A percentile compares a stretch with the other conserved stretches of the same genome.
Evolutionary conservation across 78 protist genomes (phyloP).

Genomic region (Dictyostelium intermedium): DNA sequence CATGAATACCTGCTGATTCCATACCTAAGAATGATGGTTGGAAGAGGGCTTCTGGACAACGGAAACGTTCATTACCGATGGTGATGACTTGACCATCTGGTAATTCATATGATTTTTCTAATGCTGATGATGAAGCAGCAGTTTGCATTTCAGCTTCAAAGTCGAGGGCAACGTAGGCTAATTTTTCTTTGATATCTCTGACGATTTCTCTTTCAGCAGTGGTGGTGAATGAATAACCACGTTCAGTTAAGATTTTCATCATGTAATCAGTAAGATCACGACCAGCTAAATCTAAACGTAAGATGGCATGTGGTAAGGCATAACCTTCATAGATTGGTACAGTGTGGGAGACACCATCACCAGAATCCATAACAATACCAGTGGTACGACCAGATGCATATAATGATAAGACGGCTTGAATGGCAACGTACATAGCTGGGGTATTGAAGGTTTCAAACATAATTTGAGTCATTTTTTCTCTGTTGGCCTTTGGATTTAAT

Average conservation of each 20-base stretch:
- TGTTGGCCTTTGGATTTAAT: constrained; percentile 57
- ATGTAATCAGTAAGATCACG: constrained; percentile 90
- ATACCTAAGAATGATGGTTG: constrained; percentile 90
- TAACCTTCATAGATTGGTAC: constrained; percentile 93
- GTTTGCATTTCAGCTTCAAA: constrained; percentile 50
- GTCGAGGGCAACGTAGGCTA: constrained; percentile 34
- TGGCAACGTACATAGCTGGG: constrained; percentile 80
- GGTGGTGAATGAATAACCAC: constrained; percentile 84
- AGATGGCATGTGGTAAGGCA: constrained; percentile 86
- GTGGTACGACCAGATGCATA: constrained; percentile 93
- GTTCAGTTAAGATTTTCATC: constrained; percentile 80
- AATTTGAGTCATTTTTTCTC: constrained; percentile 94
- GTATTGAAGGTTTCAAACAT: constrained; percentile 83
- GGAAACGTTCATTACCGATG: constrained; percentile 85
- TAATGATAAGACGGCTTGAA: constrained; percentile 84
- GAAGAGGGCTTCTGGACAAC: constrained; percentile 92
- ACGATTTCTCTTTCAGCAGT: constrained; percentile 13
- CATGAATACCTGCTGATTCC: constrained; percentile 83
- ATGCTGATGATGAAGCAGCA: neutral
- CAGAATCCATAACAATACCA: constrained; percentile 91
- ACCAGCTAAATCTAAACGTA: constrained; percentile 80
- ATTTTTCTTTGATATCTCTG: constrained; percentile 90
- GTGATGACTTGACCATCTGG: constrained; percentile 86
- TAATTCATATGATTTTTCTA: constrained; percentile 40
- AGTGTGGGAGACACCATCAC: constrained; percentile 87